These are phyloP conservation scores for Plantago ovata DNA, from an alignment of 257 asterid genomes.

Conservation along the genomic window DNA sequence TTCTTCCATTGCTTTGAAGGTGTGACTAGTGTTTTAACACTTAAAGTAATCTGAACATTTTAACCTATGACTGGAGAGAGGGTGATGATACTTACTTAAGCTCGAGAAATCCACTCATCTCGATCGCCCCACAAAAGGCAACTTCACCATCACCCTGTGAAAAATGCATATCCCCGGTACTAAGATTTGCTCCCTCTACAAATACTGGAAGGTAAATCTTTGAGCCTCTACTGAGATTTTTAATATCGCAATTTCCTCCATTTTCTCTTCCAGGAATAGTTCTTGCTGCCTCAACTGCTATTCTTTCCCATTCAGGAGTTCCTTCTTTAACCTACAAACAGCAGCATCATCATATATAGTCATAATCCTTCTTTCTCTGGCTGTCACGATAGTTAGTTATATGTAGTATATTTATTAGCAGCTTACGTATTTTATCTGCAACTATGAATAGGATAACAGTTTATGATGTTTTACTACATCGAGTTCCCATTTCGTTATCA, in stretches of 20 bases:
- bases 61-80: not conserved
- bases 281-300: slow-evolving; percentile 85
- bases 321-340: slow-evolving; percentile 70
- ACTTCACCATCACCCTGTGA: slow-evolving; percentile 98
- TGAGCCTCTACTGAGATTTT: slow-evolving; percentile 90
- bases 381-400: not conserved
- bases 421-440: too few species aligned
- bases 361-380: not conserved
- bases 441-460: not conserved
- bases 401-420: not conserved
- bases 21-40: not conserved
- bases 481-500: too few species aligned
- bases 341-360: not conserved
- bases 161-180: slow-evolving; percentile 97
- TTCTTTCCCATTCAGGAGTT: slow-evolving; percentile 76
- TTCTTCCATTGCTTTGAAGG: not conserved
- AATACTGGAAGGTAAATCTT: slow-evolving; percentile 93
- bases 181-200: slow-evolving; percentile 93
- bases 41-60: not conserved
- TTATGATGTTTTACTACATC: too few species aligned
- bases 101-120: slow-evolving; percentile 98
- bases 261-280: slow-evolving; percentile 97
- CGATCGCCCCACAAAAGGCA: slow-evolving; percentile 92
- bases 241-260: slow-evolving; percentile 94
- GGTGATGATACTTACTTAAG: slow-evolving; percentile 60